Evolutionary conservation across 345 rosid species (phyloP), one percentile per base, ranked within the genome.

Genomic region (Noccaea bulbosa): DNA sequence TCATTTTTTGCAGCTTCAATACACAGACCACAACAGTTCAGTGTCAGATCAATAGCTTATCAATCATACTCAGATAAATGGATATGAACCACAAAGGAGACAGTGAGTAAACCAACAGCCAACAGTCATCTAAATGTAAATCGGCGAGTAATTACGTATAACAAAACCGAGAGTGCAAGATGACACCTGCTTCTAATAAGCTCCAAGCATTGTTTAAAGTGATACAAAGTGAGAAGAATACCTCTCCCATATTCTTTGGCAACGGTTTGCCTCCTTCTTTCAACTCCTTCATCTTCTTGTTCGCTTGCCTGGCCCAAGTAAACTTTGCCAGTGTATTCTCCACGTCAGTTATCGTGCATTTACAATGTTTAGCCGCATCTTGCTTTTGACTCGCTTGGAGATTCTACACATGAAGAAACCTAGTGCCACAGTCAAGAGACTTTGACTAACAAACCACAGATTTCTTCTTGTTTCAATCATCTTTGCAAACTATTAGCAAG

Each of bases 161-260:
- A 67, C 41, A 20, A 20, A 30, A 30, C 49, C 6, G 12, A 60
- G 24, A 34, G 30, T 62, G 40, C 11, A 53, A 53, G 62, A 44
- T 35, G 37, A 50, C 14, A 20, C 32, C 54, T 0, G 12, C 45
- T 71, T 63, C 53, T 33, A 55, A 67, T 8, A n/a, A 51, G 48
- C 68, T 48, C 37, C 47, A 40, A 12, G 10, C 27, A 39, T 33
- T 57, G n/a, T 39, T 47, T 30, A 8, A 12, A 54, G 12, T 43
- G 61, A 38, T 0, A 49, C 0, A 49, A 53, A 16, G 30, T 67
- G 11, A 71, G 53, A 66, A 37, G 46, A 58, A 6, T 82, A 94
- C 99, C 97, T 89, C 97, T 22, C 83, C 86, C 67, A 91, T 76
- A 83, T 79, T 89, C 83, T 85, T 94, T 1, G 97, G 97, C 76